Conservation (phyloP, 2,329 filamentous ascomycete species). For the Alternaria viburni region DNA sequence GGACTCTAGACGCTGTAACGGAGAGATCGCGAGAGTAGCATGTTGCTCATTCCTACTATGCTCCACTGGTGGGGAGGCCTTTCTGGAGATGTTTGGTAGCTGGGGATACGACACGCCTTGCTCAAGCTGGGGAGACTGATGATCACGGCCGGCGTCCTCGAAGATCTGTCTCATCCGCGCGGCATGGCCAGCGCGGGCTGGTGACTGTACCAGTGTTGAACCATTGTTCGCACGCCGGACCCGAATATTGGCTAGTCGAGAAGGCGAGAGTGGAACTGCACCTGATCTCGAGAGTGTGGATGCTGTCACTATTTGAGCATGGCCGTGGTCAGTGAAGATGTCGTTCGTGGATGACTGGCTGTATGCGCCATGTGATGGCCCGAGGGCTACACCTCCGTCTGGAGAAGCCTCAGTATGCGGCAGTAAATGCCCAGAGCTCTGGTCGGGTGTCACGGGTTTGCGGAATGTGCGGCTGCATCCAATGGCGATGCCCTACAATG, state of each 20-base stretch:
- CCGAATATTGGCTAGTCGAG: slow-evolving; percentile 28
- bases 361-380: neutral
- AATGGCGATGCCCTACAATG: slow-evolving; percentile 8
- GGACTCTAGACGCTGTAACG: neutral
- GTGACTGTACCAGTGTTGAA: slow-evolving; percentile 30
- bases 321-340: neutral
- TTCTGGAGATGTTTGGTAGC: slow-evolving; percentile 33
- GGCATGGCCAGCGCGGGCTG: slow-evolving; percentile 37
- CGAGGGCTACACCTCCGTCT: slow-evolving; percentile 6
- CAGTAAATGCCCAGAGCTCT: neutral
- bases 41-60: neutral
- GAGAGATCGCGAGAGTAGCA: neutral
- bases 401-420: neutral
- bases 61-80: slow-evolving; percentile 5
- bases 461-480: neutral
- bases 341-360: neutral
- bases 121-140: neutral
- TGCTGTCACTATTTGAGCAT: neutral
- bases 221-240: slow-evolving; percentile 28
- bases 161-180: slow-evolving; percentile 40
- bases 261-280: slow-evolving; percentile 1
- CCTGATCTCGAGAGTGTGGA: neutral
- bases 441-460: slow-evolving; percentile 9
- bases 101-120: slow-evolving; percentile 23
- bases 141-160: slow-evolving; percentile 18